These are phyloP conservation scores for Selaginella tamariscina DNA, from an alignment of 75 land plant genomes.

Conservation along the genomic window DNA sequence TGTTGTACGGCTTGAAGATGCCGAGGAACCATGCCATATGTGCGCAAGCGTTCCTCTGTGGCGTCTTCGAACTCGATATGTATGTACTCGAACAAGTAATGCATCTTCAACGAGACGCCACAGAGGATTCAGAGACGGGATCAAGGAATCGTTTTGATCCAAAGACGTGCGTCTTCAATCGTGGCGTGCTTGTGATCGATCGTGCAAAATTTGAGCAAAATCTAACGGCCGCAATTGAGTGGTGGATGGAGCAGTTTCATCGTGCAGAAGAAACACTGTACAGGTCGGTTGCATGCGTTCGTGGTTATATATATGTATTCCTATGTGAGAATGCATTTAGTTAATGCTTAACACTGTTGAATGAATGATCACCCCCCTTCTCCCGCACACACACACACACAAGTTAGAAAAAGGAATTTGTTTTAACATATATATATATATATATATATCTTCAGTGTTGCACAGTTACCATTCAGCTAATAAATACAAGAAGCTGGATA, in stretches of 20 bases:
- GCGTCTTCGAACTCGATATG: no score
- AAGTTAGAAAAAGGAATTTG: not conserved
- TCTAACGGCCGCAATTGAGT: constrained; percentile 30
- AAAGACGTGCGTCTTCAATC: constrained; percentile 35
- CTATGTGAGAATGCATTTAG: not conserved
- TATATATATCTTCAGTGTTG: constrained; percentile 18
- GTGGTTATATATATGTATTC: not conserved
- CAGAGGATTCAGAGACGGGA: no score
- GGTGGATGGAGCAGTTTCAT: constrained; percentile 45
- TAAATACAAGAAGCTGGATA: constrained; percentile 32
- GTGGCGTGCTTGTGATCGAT: constrained; percentile 35
- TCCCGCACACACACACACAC: not conserved
- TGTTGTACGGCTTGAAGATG: no score
- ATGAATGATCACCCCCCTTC: not conserved
- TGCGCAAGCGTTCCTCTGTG: no score
- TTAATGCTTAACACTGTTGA: not conserved
- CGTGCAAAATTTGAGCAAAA: constrained; percentile 23
- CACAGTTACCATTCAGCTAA: constrained; percentile 31
- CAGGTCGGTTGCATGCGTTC: constrained; percentile 8
- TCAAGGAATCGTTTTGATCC: no score
- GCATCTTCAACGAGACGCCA: no score
- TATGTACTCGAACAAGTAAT: no score
- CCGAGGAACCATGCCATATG: no score
- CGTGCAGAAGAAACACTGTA: constrained; percentile 21
- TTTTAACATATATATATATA: not conserved